Conservation (phyloP, 2,329 filamentous ascomycete species). For the Phyllosticta citrichinensis region DNA sequence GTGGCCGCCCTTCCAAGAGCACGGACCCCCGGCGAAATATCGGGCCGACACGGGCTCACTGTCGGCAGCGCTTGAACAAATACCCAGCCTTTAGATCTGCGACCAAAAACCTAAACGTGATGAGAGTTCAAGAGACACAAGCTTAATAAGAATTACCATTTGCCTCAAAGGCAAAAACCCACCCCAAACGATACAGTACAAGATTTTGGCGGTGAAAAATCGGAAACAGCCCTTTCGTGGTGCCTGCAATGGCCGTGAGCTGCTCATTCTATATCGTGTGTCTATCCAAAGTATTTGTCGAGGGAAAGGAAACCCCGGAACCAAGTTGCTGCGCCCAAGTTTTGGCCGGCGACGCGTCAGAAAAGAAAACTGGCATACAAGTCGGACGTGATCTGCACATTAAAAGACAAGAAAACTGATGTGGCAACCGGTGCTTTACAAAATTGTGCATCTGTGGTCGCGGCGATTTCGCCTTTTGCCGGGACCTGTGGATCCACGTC, state of each 20-base stretch:
- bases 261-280: conserved; percentile 11
- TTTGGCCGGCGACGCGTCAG: background rate
- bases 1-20: too few species aligned
- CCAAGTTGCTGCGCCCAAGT: conserved; percentile 4
- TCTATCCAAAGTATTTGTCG: conserved; percentile 7
- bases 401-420: background rate
- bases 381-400: background rate
- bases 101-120: background rate
- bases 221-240: background rate
- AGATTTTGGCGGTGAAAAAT: background rate
- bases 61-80: background rate
- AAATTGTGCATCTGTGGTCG: conserved; percentile 9
- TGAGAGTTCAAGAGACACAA: background rate
- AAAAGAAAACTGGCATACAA: background rate
- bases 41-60: too few species aligned
- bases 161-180: background rate
- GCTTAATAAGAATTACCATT: background rate
- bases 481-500: background rate
- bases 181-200: background rate
- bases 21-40: too few species aligned
- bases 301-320: background rate
- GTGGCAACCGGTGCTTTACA: background rate
- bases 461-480: conserved; percentile 4
- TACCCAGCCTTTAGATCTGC: background rate
- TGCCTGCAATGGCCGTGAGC: conserved; percentile 2